These are phyloP conservation scores for Xerocomellus dryophilus DNA, from an alignment of 768 basidiomycete species.

Conservation along the genomic window DNA sequence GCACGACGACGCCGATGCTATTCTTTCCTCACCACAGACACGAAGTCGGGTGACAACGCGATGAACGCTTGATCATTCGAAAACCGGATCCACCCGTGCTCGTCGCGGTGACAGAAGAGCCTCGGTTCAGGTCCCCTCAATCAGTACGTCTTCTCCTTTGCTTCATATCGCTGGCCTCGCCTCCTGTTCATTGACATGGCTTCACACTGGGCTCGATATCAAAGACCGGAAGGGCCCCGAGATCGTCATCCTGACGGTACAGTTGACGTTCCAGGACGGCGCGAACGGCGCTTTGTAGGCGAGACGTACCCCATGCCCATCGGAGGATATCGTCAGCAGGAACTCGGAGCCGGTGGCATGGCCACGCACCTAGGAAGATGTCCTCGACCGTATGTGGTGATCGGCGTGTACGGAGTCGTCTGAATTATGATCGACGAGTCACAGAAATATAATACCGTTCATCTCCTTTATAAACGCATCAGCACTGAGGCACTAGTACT, in stretches of 20 bases:
- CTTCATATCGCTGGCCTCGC: not conserved
- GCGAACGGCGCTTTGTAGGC: slow-evolving; percentile 35
- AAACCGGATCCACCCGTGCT: slow-evolving; percentile 87
- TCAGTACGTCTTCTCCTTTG: slow-evolving; percentile 40
- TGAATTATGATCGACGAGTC: no score
- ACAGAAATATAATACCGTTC: no score
- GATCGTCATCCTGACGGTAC: slow-evolving; percentile 77
- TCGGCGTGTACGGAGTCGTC: no score
- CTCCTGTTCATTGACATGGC: not conserved
- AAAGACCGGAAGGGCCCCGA: slow-evolving; percentile 83
- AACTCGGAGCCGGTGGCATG: no score
- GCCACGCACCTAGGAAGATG: no score
- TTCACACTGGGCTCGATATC: slow-evolving; percentile 64
- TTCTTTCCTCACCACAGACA: slow-evolving; percentile 45
- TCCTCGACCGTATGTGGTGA: no score
- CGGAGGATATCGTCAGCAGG: no score
- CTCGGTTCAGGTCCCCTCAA: slow-evolving; percentile 73
- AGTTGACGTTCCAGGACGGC: slow-evolving; percentile 78
- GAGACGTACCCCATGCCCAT: no score
- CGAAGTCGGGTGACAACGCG: slow-evolving; percentile 82
- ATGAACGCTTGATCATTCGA: slow-evolving; percentile 77
- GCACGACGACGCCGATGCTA: slow-evolving; percentile 38
- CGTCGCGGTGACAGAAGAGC: slow-evolving; percentile 77
- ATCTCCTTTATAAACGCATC: no score
- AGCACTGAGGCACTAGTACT: no score